A percentile compares a stretch with the other conserved stretches of the same genome.
Evolutionary conservation across 73 alveolate species (phyloP).

Genomic region (Paraurostyla sp.): DNA sequence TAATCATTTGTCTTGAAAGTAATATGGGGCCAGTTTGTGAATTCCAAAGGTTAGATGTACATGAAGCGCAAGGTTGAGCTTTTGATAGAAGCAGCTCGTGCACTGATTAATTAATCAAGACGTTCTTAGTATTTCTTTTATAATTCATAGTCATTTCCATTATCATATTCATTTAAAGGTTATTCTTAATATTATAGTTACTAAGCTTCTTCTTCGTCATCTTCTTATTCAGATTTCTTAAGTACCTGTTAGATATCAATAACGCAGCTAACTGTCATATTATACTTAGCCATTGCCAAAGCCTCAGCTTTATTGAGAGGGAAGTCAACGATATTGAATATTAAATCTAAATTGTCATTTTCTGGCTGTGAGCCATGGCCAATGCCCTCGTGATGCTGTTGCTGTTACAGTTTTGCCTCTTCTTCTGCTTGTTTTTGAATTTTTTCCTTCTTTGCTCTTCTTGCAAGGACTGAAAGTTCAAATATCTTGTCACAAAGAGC

Average conservation of each 20-base stretch:
- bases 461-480: slow-evolving; percentile 66
- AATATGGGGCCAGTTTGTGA: not conserved
- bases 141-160: not conserved
- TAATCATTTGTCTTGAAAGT: not conserved
- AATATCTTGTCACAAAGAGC: slow-evolving; percentile 74
- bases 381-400: not conserved
- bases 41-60: not conserved
- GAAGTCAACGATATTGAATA: slow-evolving; percentile 57
- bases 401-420: slow-evolving; percentile 54
- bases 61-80: slow-evolving; percentile 5
- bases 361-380: slow-evolving; percentile 27
- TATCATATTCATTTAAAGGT: not conserved
- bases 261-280: slow-evolving; percentile 30
- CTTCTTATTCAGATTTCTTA: not conserved
- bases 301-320: slow-evolving; percentile 69
- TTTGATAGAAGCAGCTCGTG: slow-evolving; percentile 12
- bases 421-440: slow-evolving; percentile 57
- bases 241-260: not conserved
- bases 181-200: not conserved
- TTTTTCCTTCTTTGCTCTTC: slow-evolving; percentile 72
- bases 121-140: not conserved
- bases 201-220: slow-evolving; percentile 33
- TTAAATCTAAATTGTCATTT: slow-evolving; percentile 40
- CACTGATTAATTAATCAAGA: not conserved
- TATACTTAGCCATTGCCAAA: slow-evolving; percentile 45